Conservation (phyloP, 306 rosid genomes). For the Biancaea sappan region DNA sequence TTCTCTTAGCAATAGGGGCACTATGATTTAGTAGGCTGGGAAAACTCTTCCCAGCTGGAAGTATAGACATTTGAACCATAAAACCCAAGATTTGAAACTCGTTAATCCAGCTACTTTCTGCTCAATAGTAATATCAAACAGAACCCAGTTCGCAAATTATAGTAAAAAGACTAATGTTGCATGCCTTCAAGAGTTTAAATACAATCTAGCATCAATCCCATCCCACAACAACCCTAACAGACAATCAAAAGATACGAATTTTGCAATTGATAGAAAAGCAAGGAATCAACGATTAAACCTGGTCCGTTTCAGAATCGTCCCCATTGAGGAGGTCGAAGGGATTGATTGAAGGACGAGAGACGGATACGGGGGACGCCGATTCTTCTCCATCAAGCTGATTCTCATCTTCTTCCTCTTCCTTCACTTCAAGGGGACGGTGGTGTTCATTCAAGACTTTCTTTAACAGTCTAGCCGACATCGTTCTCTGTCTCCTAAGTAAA, state of each 20-base stretch:
- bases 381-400: constrained; percentile 34
- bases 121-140: not conserved
- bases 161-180: not conserved
- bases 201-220: not conserved
- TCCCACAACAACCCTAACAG: not conserved
- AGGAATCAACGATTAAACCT: constrained; percentile 46
- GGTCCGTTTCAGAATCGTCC: constrained; percentile 48
- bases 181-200: constrained; percentile 14
- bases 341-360: constrained; percentile 57
- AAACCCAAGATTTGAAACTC: not conserved
- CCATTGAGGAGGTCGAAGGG: constrained; percentile 81
- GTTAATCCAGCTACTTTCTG: not conserved
- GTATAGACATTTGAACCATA: not conserved
- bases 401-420: constrained; percentile 46
- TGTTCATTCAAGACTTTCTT: constrained; percentile 72
- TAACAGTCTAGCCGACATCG: constrained; percentile 84
- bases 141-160: constrained; percentile 21
- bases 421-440: constrained; percentile 33
- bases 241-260: not conserved
- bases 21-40: not conserved
- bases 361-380: constrained; percentile 38
- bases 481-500: not conserved
- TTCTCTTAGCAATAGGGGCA: not conserved
- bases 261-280: not conserved
- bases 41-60: not conserved